These are phyloP conservation scores for Leccinum truebloodii DNA, from an alignment of 768 basidiomycete species.

Conservation along the genomic window DNA sequence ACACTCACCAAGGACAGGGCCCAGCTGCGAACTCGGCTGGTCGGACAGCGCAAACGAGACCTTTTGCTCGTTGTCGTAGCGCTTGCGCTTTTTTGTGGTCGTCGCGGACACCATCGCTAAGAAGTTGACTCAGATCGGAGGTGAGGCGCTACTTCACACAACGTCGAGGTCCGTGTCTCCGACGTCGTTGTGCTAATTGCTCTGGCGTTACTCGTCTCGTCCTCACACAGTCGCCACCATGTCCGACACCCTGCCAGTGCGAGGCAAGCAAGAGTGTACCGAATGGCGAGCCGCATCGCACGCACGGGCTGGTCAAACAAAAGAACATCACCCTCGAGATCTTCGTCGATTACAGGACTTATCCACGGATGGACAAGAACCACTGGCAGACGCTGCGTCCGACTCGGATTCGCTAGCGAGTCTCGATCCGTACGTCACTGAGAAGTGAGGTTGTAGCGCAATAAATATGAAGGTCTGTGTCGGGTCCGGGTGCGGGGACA, in stretches of 20 bases:
- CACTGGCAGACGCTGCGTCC: no score
- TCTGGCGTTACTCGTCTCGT: slow-evolving; percentile 22
- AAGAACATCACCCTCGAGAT: no score
- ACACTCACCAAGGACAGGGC: slow-evolving; percentile 54
- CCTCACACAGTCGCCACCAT: slow-evolving; percentile 31
- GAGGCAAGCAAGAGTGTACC: no score
- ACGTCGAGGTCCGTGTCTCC: slow-evolving; percentile 24
- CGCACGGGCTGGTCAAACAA: no score
- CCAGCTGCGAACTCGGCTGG: slow-evolving; percentile 39
- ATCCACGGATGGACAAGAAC: no score
- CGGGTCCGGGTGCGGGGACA: no score
- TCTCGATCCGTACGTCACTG: no score
- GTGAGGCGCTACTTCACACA: slow-evolving; percentile 20
- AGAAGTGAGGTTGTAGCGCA: no score
- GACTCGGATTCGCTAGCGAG: no score
- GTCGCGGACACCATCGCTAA: slow-evolving; percentile 22
- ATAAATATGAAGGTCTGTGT: no score
- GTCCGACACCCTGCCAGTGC: background rate
- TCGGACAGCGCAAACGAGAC: slow-evolving; percentile 40
- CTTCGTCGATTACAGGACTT: no score
- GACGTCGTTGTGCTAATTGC: slow-evolving; percentile 5
- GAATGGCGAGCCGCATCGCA: no score
- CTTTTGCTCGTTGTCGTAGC: slow-evolving; percentile 36
- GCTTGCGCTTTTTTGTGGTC: slow-evolving; percentile 52
- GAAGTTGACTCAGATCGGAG: background rate